phyloP scores from a whole-genome alignment of 306 rosid genomes.

The Vigna reflexopilosa region DNA sequence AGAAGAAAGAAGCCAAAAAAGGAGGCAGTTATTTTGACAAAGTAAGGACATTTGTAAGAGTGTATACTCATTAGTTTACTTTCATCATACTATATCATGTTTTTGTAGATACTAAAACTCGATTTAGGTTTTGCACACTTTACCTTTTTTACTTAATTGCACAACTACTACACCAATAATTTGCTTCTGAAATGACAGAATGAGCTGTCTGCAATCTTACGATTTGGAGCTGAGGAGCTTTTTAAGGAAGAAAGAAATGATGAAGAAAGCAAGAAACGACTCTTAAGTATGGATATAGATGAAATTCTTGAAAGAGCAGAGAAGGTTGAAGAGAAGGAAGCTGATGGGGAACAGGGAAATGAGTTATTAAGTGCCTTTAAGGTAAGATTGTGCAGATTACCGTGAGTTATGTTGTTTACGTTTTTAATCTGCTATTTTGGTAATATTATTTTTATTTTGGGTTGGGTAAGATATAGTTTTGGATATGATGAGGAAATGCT shows the following conservation, averaged over 20 bases:
- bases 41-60: conserved; percentile 61
- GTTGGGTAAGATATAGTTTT: background rate
- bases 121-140: background rate
- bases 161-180: conserved; percentile 1
- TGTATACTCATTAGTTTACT: conserved; percentile 20
- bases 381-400: conserved; percentile 59
- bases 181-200: conserved; percentile 66
- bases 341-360: conserved; percentile 70
- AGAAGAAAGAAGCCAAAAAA: conserved; percentile 95
- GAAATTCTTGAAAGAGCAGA: conserved; percentile 99
- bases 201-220: conserved; percentile 93
- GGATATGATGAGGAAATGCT: conserved; percentile 14
- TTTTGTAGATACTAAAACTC: conserved; percentile 15
- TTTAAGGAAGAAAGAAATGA: conserved; percentile 96
- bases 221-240: conserved; percentile 99
- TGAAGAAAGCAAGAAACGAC: conserved; percentile 95
- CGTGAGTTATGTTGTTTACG: conserved; percentile 11
- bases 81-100: conserved; percentile 15
- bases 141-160: conserved; percentile 7
- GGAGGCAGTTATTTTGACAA: conserved; percentile 92
- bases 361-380: conserved; percentile 95
- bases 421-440: conserved; percentile 3
- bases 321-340: conserved; percentile 94
- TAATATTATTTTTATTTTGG: background rate
- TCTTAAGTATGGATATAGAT: conserved; percentile 92